Conservation (phyloP, 768 basidiomycete genomes). For the Collybiopsis luxurians region DNA sequence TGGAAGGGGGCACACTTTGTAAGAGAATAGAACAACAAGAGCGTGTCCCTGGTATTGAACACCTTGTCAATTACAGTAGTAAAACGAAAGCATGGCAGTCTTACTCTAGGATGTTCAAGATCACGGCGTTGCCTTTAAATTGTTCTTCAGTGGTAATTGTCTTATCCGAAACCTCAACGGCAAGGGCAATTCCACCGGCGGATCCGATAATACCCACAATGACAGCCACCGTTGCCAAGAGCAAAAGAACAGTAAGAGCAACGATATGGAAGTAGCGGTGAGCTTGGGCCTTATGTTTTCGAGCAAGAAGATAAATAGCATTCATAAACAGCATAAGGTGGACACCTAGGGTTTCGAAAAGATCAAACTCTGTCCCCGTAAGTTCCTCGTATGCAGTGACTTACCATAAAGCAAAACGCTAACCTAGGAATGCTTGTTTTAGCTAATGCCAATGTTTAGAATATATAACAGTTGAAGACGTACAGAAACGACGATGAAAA, state of each 20-base stretch:
- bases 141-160: neutral
- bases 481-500: neutral
- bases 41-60: neutral
- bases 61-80: no score
- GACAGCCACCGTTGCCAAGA: neutral
- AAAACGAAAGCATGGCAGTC: no score
- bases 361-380: no score
- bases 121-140: neutral
- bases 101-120: constrained; percentile 1
- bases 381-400: neutral
- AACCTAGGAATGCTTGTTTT: no score
- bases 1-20: neutral
- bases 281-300: neutral
- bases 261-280: neutral
- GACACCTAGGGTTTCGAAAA: neutral
- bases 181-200: neutral
- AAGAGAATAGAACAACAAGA: neutral
- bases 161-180: neutral
- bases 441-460: no score
- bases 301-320: neutral
- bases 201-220: neutral
- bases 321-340: neutral
- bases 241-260: neutral
- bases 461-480: no score
- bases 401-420: neutral